A percentile compares a stretch with the other conserved stretches of the same genome.
Evolutionary conservation across 2,329 filamentous ascomycete species (phyloP).

Genomic region (Ustilaginoidea virens): DNA sequence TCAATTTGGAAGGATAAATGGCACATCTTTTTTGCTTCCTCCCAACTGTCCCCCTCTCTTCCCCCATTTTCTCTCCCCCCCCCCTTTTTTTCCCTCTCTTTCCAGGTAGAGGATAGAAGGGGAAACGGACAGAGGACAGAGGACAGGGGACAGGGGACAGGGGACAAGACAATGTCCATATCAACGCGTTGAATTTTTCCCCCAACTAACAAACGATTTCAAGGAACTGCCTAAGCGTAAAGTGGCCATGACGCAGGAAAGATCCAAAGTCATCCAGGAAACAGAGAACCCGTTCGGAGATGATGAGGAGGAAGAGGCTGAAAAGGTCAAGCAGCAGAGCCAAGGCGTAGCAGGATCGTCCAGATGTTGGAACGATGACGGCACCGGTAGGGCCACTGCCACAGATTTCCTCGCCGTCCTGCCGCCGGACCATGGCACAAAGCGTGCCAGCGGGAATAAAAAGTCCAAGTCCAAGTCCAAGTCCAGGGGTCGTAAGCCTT

Average conservation of each 20-base stretch:
- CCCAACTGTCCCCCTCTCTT: no score
- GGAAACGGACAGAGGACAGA: no score
- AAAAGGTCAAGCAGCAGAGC: slow-evolving; percentile 13
- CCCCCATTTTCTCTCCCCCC: no score
- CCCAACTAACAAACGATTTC: no score
- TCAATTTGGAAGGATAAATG: no score
- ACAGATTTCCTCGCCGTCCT: no score
- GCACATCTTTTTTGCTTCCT: no score
- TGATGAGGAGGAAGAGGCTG: slow-evolving; percentile 42
- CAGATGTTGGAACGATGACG: neutral
- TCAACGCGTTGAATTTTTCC: no score
- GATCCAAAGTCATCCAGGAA: slow-evolving; percentile 71
- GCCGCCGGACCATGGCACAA: no score
- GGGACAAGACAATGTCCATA: slow-evolving; percentile 28
- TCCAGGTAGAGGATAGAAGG: no score
- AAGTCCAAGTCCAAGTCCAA: slow-evolving; percentile 33
- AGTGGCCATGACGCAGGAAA: slow-evolving; percentile 57
- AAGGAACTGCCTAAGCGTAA: slow-evolving; percentile 49
- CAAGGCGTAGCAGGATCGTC: slow-evolving; percentile 9
- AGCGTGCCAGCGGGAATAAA: slow-evolving; percentile 17
- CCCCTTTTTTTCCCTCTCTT: no score
- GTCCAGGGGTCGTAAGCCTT: slow-evolving; percentile 41
- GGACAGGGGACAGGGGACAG: no score
- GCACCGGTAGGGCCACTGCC: slow-evolving; percentile 1
- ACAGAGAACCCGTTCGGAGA: slow-evolving; percentile 58